These are phyloP conservation scores for Rachicladosporium sp. DNA, from an alignment of 2,329 filamentous ascomycete genomes.

Conservation along the genomic window DNA sequence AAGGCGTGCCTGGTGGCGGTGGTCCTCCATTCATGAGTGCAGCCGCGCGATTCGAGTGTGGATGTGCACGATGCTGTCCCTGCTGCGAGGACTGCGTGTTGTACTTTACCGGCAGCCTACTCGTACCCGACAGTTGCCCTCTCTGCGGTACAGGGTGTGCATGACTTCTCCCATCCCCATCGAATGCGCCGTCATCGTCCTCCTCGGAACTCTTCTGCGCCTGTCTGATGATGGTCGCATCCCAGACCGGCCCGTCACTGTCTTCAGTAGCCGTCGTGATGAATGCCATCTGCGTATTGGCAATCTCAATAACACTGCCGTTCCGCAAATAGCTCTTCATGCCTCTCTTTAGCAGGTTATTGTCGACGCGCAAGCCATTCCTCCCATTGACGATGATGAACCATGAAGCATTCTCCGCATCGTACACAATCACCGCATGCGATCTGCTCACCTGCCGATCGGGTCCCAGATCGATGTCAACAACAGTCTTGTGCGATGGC, in stretches of 20 bases:
- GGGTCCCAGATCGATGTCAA: slow-evolving; percentile 72
- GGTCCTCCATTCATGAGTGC: slow-evolving; percentile 2
- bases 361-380: slow-evolving; percentile 81
- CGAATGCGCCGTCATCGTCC: slow-evolving; percentile 27
- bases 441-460: slow-evolving; percentile 38
- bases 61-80: slow-evolving; percentile 19
- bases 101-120: slow-evolving; percentile 8
- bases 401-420: slow-evolving; percentile 49
- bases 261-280: slow-evolving; percentile 69
- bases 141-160: slow-evolving; percentile 5
- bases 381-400: slow-evolving; percentile 77
- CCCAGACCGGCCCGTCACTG: slow-evolving; percentile 56
- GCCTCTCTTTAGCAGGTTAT: slow-evolving; percentile 55
- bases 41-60: slow-evolving; percentile 23
- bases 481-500: slow-evolving; percentile 29
- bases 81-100: slow-evolving; percentile 12
- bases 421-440: slow-evolving; percentile 38
- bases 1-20: slow-evolving; percentile 22
- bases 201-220: slow-evolving; percentile 30
- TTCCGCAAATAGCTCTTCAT: slow-evolving; percentile 58
- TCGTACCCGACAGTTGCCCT: slow-evolving; percentile 3
- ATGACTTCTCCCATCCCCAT: slow-evolving; percentile 9
- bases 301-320: slow-evolving; percentile 83
- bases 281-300: slow-evolving; percentile 96
- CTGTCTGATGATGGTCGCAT: slow-evolving; percentile 26